These are phyloP conservation scores for Vaccinium darrowii DNA, from an alignment of 148 eudicot species.

Conservation along the genomic window DNA sequence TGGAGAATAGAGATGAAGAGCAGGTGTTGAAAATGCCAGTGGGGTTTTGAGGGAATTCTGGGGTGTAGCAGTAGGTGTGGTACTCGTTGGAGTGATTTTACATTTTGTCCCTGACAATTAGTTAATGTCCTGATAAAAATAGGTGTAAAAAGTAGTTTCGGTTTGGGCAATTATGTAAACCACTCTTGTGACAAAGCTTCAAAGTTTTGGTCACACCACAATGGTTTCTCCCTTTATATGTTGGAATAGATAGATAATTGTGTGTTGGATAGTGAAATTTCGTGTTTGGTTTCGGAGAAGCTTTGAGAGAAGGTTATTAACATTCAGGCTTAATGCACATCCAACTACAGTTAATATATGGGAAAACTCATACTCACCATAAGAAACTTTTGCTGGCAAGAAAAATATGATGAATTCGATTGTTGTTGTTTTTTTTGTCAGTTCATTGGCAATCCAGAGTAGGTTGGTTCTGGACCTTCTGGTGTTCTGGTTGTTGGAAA, in stretches of 20 bases:
- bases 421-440: background rate
- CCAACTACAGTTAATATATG: background rate
- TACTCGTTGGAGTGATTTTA: too few species aligned
- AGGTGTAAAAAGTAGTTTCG: too few species aligned
- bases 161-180: too few species aligned
- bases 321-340: background rate
- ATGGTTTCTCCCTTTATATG: too few species aligned
- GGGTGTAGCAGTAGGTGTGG: too few species aligned
- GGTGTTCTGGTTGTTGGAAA: background rate
- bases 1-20: too few species aligned
- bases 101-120: too few species aligned
- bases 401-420: background rate
- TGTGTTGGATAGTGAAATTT: background rate
- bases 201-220: too few species aligned
- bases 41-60: too few species aligned
- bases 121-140: too few species aligned
- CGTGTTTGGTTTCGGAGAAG: background rate
- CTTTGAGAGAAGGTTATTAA: background rate
- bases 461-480: background rate
- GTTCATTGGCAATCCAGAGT: background rate
- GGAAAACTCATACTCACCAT: background rate
- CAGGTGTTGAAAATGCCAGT: too few species aligned
- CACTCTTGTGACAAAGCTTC: too few species aligned
- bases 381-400: background rate
- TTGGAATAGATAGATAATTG: background rate